Evolutionary conservation across 1,284 basidiomycete species (phyloP), one percentile per base, ranked within the genome.

Genomic region (Uromyces viciae-fabae): DNA sequence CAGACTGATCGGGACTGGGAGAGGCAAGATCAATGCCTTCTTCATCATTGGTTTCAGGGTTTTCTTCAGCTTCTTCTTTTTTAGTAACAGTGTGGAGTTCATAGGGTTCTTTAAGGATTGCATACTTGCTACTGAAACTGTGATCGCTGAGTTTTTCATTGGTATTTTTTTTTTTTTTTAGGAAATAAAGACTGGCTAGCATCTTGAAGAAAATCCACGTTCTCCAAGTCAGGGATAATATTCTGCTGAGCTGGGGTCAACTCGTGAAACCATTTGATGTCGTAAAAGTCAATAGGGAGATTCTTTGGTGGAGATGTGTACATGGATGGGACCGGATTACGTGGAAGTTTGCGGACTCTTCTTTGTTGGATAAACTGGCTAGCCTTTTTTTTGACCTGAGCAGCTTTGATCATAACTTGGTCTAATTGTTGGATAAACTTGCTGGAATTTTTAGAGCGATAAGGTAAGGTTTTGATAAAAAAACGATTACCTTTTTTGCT

Each of bases 401-500:
- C 14, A 5, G 58, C 58, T 19, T 64, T 58, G 9, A 38, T 22
- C 74, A 64, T 76, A 2, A 25, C 60, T 2, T 49, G 25, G 17
- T 76, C 60, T 11, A 66, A 31, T 19, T 9, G 8, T 28, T 42
- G 38, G 33, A 76, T 31, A 31, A 76, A 76, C 60, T 76, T 76
- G 54, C 40, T 64, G 75, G 75, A 38, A 31, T 66, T 76, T 22
- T 76, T 76, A 1, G 60, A 76, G n/a, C 42, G 36, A 64, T 76
- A 76, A 0, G 17, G 3, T 22, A 62, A 40, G 31, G 31, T 75
- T 42, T 75, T 64, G 33, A 64, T 64, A 4, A 66, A 8, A 1
- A 3, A 66, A 3, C 33, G 31, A 25, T 75, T 75, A 3, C 28
- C 25, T 33, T 40, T 75, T 8, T 25, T 19, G 56, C 46, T 28